Base-by-base conservation (phyloP, 1,284 basidiomycete genomes). In the Cryptococcus floricola region DNA sequence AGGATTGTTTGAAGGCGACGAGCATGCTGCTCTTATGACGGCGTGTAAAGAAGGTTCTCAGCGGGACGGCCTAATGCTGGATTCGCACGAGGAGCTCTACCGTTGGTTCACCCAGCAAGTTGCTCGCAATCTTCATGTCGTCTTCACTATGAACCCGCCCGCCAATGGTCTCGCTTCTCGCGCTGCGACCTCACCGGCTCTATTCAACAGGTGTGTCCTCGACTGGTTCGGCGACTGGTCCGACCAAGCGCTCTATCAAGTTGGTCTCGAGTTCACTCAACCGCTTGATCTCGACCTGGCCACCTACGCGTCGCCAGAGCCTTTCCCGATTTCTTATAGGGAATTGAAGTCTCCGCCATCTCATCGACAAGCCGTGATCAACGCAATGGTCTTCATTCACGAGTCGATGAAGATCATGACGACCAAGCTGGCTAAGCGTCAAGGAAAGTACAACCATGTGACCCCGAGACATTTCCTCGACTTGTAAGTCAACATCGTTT, bases 221-320 rank as follows among this genome's bases (percentile, higher is more conserved):
- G 93, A 97, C 76, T 97, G 94, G 94, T 97, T 97, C 66, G 93
- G 94, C 41, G 92, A 96, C 73, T 97, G 94, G 94, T 92, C 93
- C 7, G 91, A 95, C 66, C 92, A 96, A 71, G 93, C 94, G 1
- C 89, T 97, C 75, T 96, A 89, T 72, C 94, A 97, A 80, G 94
- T 98, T 57, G 94, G 89, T 39, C 85, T 88, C 81, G 94, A 97
- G 77, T 94, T 97, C 75, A 97, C 93, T 0, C 84, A 89, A 53
- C 87, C 87, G 0, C 82, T 98, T 55, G 94, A 97, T 75, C 83
- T 97, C 64, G 94, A 96, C 66, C 76, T 90, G 27, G 82, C 88
- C 1, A 82, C 85, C 1, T 97, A 94, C 76, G 80, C 76, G 16
- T 84, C 91, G 10, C 89, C 91, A 1, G 68, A 80, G 16, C 81